Evolutionary conservation across 1,284 basidiomycete species (phyloP).

Genomic region (Papiliotrema laurentii): DNA sequence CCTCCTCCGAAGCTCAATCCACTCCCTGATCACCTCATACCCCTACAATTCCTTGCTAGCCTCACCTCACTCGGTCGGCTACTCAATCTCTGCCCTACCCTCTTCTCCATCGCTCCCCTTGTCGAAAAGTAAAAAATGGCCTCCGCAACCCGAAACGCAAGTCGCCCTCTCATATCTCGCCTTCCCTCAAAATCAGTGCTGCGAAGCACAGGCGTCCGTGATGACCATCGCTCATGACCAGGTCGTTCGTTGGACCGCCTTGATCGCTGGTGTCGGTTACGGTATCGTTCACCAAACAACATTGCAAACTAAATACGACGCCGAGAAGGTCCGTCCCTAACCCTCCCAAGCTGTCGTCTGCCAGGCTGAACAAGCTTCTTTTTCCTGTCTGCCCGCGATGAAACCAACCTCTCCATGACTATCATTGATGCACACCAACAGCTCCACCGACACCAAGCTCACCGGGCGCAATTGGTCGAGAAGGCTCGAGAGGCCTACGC

Average conservation of each 20-base stretch:
- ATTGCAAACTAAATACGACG: constrained; percentile 76
- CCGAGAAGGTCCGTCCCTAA: constrained; percentile 33
- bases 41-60: no score
- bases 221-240: constrained; percentile 39
- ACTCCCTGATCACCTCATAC: neutral
- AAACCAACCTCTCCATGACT: neutral
- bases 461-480: constrained; percentile 70
- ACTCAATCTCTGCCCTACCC: constrained; percentile 4
- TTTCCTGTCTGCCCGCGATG: neutral
- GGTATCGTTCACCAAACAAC: constrained; percentile 89
- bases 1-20: neutral
- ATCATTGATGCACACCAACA: constrained; percentile 40
- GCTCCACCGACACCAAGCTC: constrained; percentile 37
- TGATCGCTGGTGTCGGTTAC: constrained; percentile 82
- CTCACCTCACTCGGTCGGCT: neutral
- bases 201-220: neutral
- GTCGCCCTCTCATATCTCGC: constrained; percentile 7
- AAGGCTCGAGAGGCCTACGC: constrained; percentile 90
- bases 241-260: constrained; percentile 94
- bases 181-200: neutral
- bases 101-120: neutral
- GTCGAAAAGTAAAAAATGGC: constrained; percentile 33
- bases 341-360: neutral
- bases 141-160: constrained; percentile 41
- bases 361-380: constrained; percentile 1